A percentile compares a stretch with the other conserved stretches of the same genome.
These are phyloP conservation scores for Helenozyma rhizophorensis DNA, from an alignment of 805 yeast species.

Conservation along the genomic window DNA sequence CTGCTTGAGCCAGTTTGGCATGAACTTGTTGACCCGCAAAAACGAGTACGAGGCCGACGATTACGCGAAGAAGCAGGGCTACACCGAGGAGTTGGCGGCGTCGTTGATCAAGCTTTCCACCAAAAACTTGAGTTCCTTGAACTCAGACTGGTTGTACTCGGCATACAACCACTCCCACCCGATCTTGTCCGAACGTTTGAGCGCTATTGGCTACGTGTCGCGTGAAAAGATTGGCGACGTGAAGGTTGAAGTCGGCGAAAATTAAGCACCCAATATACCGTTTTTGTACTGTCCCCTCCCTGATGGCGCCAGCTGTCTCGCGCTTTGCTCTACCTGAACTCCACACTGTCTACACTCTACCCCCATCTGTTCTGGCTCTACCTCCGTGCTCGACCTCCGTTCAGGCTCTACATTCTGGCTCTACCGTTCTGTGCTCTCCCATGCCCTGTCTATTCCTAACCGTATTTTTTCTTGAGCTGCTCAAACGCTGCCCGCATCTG, in stretches of 20 bases:
- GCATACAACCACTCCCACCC: slow-evolving; percentile 92
- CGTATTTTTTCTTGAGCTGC: slow-evolving; percentile 24
- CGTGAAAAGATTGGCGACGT: slow-evolving; percentile 32
- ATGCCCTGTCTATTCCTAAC: neutral
- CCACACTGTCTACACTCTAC: neutral
- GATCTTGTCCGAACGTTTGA: slow-evolving; percentile 80
- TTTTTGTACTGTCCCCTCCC: too few relatives aligned
- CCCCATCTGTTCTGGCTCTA: too few relatives aligned
- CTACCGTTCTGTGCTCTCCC: too few relatives aligned
- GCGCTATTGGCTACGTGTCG: slow-evolving; percentile 57
- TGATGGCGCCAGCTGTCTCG: too few relatives aligned
- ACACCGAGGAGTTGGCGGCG: slow-evolving; percentile 58
- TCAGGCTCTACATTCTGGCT: too few relatives aligned
- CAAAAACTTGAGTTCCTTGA: slow-evolving; percentile 80
- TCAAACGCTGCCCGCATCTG: slow-evolving; percentile 60
- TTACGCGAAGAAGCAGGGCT: slow-evolving; percentile 74
- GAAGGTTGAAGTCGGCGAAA: slow-evolving; percentile 12
- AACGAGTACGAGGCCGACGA: slow-evolving; percentile 93
- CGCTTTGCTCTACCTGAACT: too few relatives aligned
- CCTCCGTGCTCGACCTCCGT: too few relatives aligned
- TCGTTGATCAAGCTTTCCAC: slow-evolving; percentile 74
- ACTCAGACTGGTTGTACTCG: slow-evolving; percentile 86
- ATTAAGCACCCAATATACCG: too few relatives aligned
- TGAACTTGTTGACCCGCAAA: slow-evolving; percentile 72
- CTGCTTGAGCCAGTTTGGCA: slow-evolving; percentile 57